These are phyloP conservation scores for Leishmania guyanensis DNA, from an alignment of 208 protist genomes.

Conservation along the genomic window DNA sequence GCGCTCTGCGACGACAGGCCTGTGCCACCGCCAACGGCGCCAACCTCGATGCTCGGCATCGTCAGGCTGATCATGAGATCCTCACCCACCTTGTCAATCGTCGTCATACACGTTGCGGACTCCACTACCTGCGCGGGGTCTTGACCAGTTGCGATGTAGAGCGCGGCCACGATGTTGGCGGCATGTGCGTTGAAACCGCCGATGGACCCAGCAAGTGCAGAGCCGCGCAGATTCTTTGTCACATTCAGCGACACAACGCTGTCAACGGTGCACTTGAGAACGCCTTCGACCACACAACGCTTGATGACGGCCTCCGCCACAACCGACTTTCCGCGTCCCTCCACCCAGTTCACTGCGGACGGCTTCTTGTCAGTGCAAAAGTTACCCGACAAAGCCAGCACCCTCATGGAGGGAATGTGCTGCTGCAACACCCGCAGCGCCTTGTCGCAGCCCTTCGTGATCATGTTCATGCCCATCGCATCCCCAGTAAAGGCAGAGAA, in stretches of 20 bases:
- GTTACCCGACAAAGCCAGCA: slow-evolving; percentile 96
- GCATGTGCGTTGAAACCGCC: slow-evolving; percentile 98
- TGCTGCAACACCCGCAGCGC: slow-evolving; percentile 86
- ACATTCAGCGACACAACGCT: slow-evolving; percentile 93
- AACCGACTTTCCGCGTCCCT: slow-evolving; percentile 96
- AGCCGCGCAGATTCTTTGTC: slow-evolving; percentile 97
- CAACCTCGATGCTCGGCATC: slow-evolving; percentile 99
- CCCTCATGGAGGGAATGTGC: slow-evolving; percentile 91
- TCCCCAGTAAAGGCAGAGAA: slow-evolving; percentile 96
- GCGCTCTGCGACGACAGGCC: slow-evolving; percentile 92
- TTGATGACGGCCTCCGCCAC: slow-evolving; percentile 94
- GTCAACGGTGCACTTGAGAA: slow-evolving; percentile 95
- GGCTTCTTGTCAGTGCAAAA: slow-evolving; percentile 99
- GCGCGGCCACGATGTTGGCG: slow-evolving; percentile 97
- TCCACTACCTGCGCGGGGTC: slow-evolving; percentile 99
- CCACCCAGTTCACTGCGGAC: slow-evolving; percentile 97
- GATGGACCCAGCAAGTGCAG: slow-evolving; percentile 96
- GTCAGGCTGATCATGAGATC: slow-evolving; percentile 96
- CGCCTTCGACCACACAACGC: slow-evolving; percentile 85
- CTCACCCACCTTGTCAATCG: slow-evolving; percentile 91
- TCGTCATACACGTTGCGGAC: slow-evolving; percentile 96
- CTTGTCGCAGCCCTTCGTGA: slow-evolving; percentile 97
- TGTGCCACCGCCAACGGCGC: slow-evolving; percentile 98
- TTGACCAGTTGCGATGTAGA: slow-evolving; percentile 98
- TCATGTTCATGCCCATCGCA: slow-evolving; percentile 99